phyloP scores from a whole-genome alignment of 2,329 filamentous ascomycete species.

The Teratosphaeria pseudoeucalypti region DNA sequence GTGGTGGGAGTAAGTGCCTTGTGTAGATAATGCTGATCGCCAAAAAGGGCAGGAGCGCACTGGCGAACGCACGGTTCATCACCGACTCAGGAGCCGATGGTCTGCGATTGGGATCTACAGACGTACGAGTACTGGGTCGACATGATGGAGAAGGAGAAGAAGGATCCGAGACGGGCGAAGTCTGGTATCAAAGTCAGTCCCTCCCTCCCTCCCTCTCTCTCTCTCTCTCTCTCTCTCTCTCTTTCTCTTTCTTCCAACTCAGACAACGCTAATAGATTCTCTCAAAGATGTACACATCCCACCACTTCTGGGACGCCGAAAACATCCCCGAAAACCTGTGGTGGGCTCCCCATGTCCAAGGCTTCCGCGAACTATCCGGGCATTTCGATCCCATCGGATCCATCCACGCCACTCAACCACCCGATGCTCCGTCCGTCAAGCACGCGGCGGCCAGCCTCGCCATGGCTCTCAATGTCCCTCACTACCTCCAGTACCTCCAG shows the following conservation, averaged over 20 bases:
- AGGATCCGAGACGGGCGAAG: constrained; percentile 11
- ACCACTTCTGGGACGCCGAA: constrained; percentile 20
- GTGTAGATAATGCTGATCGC: background rate
- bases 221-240: too few species aligned
- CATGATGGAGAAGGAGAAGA: constrained; percentile 22
- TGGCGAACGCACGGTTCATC: constrained; percentile 35
- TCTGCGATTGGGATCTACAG: constrained; percentile 33
- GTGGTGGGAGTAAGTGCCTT: background rate
- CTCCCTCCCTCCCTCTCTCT: background rate
- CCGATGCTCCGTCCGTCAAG: constrained; percentile 12
- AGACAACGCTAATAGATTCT: background rate
- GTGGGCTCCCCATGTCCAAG: constrained; percentile 29
- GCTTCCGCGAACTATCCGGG: constrained; percentile 19
- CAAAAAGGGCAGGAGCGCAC: constrained; percentile 36
- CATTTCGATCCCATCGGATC: constrained; percentile 8
- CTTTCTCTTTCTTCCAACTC: background rate
- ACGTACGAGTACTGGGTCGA: constrained; percentile 34
- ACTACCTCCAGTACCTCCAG: constrained; percentile 29
- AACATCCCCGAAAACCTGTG: constrained; percentile 22
- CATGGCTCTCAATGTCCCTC: constrained; percentile 28
- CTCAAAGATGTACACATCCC: constrained; percentile 15
- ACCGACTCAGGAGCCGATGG: constrained; percentile 19
- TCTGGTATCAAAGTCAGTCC: constrained; percentile 17
- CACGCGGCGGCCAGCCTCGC: constrained; percentile 24
- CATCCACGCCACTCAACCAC: constrained; percentile 15